Evolutionary conservation across 805 yeast genomes (phyloP).

Genomic region (Saccharomycopsis vini): DNA sequence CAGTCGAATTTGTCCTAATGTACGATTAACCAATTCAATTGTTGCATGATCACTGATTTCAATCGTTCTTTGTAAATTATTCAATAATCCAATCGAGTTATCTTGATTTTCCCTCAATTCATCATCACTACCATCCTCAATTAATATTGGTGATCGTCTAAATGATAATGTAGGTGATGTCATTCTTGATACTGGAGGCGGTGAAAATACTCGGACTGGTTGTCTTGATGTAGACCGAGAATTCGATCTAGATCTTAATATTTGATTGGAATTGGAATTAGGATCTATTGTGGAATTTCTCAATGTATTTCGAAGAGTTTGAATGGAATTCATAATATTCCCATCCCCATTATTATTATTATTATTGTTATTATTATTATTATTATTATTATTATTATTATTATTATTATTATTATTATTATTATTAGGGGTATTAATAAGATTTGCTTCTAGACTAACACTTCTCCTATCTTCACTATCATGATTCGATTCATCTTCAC

Average conservation of each 20-base stretch:
- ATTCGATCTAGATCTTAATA: slow-evolving; percentile 11
- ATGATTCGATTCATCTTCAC: background rate
- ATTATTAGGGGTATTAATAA: background rate
- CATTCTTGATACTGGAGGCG: slow-evolving; percentile 10
- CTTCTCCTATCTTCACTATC: background rate
- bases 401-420: background rate
- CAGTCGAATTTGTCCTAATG: too few species aligned
- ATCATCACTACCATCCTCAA: too few species aligned
- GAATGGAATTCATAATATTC: background rate
- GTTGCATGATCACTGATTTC: too few species aligned
- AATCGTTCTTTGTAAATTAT: too few species aligned
- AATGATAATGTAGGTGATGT: slow-evolving; percentile 3
- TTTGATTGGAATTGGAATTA: slow-evolving; percentile 6
- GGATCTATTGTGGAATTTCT: slow-evolving; percentile 9
- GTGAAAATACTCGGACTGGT: slow-evolving; percentile 11
- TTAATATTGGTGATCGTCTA: too few species aligned
- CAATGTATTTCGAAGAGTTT: slow-evolving; percentile 12
- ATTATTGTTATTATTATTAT: background rate
- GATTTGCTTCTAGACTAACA: too few species aligned
- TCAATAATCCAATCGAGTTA: too few species aligned
- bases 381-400: background rate
- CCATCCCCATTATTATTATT: background rate
- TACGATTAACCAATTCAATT: too few species aligned
- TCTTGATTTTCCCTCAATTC: too few species aligned
- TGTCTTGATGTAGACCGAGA: slow-evolving; percentile 9